phyloP scores from a whole-genome alignment of 106 monocot species.

The Dendrobium officinale region DNA sequence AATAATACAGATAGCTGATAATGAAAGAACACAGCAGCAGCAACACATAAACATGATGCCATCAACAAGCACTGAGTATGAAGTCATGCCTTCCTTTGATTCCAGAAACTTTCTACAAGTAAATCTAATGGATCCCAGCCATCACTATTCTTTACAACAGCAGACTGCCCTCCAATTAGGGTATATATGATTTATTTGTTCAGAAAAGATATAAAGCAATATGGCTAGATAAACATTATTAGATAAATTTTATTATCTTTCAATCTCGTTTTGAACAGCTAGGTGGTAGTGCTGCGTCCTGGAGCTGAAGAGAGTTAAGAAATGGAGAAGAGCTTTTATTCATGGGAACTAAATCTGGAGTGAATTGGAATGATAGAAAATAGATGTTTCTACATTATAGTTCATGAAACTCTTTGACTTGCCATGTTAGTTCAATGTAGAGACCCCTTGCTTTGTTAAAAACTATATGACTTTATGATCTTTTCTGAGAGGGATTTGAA shows the following conservation, averaged over 20 bases:
- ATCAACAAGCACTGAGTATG: conserved; percentile 16
- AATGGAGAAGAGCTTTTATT: neutral
- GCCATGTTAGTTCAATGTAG: too few relatives aligned
- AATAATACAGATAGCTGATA: conserved; percentile 29
- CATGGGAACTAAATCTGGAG: neutral
- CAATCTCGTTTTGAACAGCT: neutral
- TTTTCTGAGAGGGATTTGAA: neutral
- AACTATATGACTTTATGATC: neutral
- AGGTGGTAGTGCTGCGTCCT: neutral
- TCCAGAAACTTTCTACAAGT: conserved; percentile 31
- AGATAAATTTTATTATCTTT: neutral
- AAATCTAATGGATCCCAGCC: conserved; percentile 24
- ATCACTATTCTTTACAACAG: conserved; percentile 37
- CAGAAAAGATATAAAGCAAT: neutral
- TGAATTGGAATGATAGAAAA: neutral
- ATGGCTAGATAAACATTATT: neutral
- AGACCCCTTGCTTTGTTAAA: neutral
- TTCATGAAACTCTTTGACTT: neutral
- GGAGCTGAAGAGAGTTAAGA: neutral
- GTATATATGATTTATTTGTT: neutral
- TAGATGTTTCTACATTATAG: neutral
- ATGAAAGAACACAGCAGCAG: conserved; percentile 27
- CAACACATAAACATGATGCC: conserved; percentile 23
- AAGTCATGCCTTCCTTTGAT: conserved; percentile 29
- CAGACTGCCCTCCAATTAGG: conserved; percentile 39